Conservation (phyloP, 176 grass and related monocot species). For the Pontederia crassipes region DNA sequence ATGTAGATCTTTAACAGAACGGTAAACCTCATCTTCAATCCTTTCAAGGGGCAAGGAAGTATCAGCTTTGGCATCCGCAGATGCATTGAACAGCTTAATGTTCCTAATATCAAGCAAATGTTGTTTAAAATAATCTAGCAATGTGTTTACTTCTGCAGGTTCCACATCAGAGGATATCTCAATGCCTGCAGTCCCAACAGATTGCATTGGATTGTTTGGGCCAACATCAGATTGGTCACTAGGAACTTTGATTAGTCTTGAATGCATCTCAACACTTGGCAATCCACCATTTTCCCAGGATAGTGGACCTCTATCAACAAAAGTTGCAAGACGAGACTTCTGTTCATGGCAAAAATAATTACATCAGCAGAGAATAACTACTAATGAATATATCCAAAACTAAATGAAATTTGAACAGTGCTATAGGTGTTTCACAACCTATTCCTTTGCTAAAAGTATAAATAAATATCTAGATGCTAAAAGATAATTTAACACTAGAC, state of each 20-base stretch:
- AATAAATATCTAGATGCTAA: constrained; percentile 12
- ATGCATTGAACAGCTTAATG: constrained; percentile 31
- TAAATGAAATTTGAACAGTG: background rate
- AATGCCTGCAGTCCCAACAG: constrained; percentile 18
- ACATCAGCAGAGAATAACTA: constrained; percentile 16
- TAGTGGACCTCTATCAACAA: constrained; percentile 80
- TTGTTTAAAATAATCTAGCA: constrained; percentile 47
- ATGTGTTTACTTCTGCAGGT: constrained; percentile 42
- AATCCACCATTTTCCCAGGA: constrained; percentile 51
- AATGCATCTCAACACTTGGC: constrained; percentile 11
- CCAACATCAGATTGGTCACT: constrained; percentile 22
- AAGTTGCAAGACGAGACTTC: constrained; percentile 87
- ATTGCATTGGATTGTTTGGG: constrained; percentile 36
- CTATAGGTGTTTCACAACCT: no score
- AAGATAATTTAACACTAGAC: constrained; percentile 11
- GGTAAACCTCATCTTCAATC: constrained; percentile 53
- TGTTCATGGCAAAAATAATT: constrained; percentile 29
- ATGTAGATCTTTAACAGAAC: constrained; percentile 33
- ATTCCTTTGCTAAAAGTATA: background rate
- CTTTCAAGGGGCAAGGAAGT: constrained; percentile 31
- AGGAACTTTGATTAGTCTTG: constrained; percentile 28
- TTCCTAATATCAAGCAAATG: constrained; percentile 50
- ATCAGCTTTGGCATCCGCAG: constrained; percentile 24
- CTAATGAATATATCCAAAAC: background rate
- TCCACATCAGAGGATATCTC: constrained; percentile 53